A percentile compares a stretch with the other conserved stretches of the same genome.
Evolutionary conservation across 1,139 yeast genomes (phyloP).

Genomic region (Kurtzmaniella quercitrusa): DNA sequence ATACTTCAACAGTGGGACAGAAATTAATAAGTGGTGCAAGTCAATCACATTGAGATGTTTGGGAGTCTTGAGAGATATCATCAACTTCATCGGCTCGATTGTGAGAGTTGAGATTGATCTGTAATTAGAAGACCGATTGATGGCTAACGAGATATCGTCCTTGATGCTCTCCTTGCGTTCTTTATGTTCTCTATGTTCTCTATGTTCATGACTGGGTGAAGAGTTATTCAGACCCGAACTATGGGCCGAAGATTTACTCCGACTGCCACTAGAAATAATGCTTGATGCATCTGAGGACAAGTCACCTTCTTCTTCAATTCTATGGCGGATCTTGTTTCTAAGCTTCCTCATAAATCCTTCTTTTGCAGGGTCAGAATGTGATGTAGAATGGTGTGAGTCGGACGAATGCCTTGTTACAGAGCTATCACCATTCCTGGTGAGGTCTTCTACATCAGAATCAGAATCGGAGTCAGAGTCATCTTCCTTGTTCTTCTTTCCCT

Average conservation of each 20-base stretch:
- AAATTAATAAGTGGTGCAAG: conserved; percentile 62
- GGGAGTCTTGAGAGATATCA: conserved; percentile 75
- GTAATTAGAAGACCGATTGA: conserved; percentile 62
- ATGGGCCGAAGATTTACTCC: not conserved
- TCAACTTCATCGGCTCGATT: conserved; percentile 49
- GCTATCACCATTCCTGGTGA: not conserved
- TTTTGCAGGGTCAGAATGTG: not conserved
- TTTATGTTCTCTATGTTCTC: not conserved
- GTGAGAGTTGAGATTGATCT: conserved; percentile 59
- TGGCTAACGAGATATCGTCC: conserved; percentile 53
- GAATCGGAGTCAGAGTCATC: not conserved
- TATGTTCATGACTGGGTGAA: not conserved
- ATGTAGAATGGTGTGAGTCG: not conserved
- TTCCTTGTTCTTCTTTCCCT: not conserved
- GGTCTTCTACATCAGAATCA: not conserved
- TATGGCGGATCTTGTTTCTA: not conserved
- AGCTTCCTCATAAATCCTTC: not conserved
- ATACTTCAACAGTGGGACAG: conserved; percentile 63
- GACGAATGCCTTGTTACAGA: not conserved
- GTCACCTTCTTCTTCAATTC: not conserved
- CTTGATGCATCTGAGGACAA: conserved; percentile 1
- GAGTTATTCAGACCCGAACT: not conserved
- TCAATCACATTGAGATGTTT: conserved; percentile 64
- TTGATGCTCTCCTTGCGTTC: not conserved
- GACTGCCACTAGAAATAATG: not conserved